Conservation (phyloP, 805 yeast species). For the Naumovozyma castellii region DNA sequence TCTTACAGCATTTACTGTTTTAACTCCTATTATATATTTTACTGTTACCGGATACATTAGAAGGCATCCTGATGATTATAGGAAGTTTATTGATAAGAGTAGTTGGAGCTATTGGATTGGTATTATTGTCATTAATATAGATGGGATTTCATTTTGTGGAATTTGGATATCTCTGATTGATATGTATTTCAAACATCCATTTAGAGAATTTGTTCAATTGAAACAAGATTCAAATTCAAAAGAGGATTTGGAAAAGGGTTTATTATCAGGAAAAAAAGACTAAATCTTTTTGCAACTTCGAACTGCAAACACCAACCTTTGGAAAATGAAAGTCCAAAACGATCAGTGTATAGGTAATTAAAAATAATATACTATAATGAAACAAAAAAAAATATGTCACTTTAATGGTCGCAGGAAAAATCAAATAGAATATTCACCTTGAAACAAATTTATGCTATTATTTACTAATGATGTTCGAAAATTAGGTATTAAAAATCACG, state of each 20-base stretch:
- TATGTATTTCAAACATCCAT: not conserved
- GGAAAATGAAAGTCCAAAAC: too few relatives aligned
- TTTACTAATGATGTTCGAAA: too few relatives aligned
- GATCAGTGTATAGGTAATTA: too few relatives aligned
- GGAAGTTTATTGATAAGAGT: not conserved
- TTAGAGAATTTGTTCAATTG: not conserved
- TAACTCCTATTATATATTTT: not conserved
- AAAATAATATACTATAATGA: too few relatives aligned
- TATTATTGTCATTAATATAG: not conserved
- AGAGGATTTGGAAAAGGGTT: not conserved
- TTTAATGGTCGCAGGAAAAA: too few relatives aligned
- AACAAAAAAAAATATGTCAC: too few relatives aligned
- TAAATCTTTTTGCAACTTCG: too few relatives aligned
- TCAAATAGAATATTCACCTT: too few relatives aligned
- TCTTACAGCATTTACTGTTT: not conserved
- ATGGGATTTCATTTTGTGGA: not conserved
- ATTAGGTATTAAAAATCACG: too few relatives aligned
- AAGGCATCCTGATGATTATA: not conserved
- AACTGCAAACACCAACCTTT: too few relatives aligned
- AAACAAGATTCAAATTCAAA: not conserved
- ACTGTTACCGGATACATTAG: not conserved
- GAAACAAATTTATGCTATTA: too few relatives aligned
- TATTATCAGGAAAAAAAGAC: not conserved
- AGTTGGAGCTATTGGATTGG: not conserved
- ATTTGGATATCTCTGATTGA: not conserved